Evolutionary conservation across 257 asterid genomes (phyloP).

Genomic region (Nyctanthes arbortristis): DNA sequence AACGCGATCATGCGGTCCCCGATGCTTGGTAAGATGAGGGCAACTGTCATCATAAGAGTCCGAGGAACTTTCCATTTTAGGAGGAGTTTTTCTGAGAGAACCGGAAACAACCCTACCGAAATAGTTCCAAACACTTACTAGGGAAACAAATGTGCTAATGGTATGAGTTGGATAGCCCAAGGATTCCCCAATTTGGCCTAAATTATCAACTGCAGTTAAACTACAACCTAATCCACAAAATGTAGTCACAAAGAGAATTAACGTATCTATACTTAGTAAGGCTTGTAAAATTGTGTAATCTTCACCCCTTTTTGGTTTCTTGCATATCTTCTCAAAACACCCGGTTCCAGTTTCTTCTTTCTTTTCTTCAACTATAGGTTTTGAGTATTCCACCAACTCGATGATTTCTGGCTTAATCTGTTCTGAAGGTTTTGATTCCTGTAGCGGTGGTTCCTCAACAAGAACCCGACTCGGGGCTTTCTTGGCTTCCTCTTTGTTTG

Average conservation of each 20-base stretch:
- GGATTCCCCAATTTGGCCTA: slow-evolving; percentile 41
- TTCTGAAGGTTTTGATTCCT: not conserved
- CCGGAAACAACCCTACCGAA: slow-evolving; percentile 41
- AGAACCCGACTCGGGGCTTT: not conserved
- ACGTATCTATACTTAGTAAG: slow-evolving; percentile 34
- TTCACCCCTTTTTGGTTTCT: slow-evolving; percentile 37
- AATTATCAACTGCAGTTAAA: slow-evolving; percentile 35
- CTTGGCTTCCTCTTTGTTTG: slow-evolving; percentile 9
- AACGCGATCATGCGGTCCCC: slow-evolving; percentile 33
- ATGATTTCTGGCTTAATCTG: slow-evolving; percentile 5
- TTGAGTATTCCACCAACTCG: not conserved
- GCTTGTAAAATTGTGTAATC: slow-evolving; percentile 43
- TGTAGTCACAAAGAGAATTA: slow-evolving; percentile 33
- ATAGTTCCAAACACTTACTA: slow-evolving; percentile 41
- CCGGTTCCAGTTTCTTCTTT: not conserved
- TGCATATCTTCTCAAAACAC: slow-evolving; percentile 20
- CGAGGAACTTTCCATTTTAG: slow-evolving; percentile 33
- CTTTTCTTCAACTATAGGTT: not conserved
- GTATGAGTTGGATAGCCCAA: slow-evolving; percentile 33
- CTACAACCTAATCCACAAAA: slow-evolving; percentile 42
- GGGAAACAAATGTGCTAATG: slow-evolving; percentile 40
- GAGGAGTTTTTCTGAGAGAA: slow-evolving; percentile 28
- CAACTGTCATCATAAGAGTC: slow-evolving; percentile 35
- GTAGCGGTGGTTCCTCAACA: slow-evolving; percentile 18
- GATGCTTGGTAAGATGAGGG: slow-evolving; percentile 26